A percentile compares a stretch with the other conserved stretches of the same genome.
These are phyloP conservation scores for Batrachochytrium dendrobatidis DNA, from an alignment of 371 early-diverging fungal species.

Conservation along the genomic window DNA sequence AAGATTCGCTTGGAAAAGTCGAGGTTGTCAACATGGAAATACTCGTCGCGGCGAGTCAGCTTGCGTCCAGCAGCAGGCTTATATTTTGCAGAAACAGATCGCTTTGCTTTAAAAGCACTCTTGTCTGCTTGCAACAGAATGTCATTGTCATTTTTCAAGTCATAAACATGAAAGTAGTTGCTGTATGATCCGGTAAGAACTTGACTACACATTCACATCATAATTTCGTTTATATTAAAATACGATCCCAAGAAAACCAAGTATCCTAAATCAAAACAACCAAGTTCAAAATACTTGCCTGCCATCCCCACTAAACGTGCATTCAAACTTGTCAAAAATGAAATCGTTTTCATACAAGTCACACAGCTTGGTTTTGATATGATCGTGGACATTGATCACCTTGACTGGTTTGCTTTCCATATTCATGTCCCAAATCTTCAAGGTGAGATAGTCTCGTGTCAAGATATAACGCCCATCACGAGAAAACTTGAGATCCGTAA, in stretches of 20 bases:
- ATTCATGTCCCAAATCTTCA: slow-evolving; percentile 97
- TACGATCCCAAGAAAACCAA: background rate
- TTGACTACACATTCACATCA: background rate
- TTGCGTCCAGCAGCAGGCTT: slow-evolving; percentile 41
- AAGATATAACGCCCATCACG: slow-evolving; percentile 93
- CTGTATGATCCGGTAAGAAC: slow-evolving; percentile 81
- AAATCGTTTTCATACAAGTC: slow-evolving; percentile 98
- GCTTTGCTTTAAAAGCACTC: slow-evolving; percentile 90
- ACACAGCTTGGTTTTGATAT: slow-evolving; percentile 85
- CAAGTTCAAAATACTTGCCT: slow-evolving; percentile 26
- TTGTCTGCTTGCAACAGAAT: slow-evolving; percentile 94
- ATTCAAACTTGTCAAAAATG: slow-evolving; percentile 98
- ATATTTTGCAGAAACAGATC: slow-evolving; percentile 53
- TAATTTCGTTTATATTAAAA: too few species aligned
- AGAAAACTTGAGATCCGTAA: slow-evolving; percentile 93
- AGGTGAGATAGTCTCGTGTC: slow-evolving; percentile 90
- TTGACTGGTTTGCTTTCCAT: slow-evolving; percentile 90
- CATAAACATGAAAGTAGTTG: slow-evolving; percentile 92
- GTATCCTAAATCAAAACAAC: background rate
- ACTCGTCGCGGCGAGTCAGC: slow-evolving; percentile 59
- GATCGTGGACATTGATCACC: slow-evolving; percentile 92
- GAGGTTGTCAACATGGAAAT: slow-evolving; percentile 64
- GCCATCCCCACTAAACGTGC: slow-evolving; percentile 91
- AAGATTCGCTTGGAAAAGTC: slow-evolving; percentile 95
- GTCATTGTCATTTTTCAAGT: slow-evolving; percentile 62